Percentiles rank a stretch among this genome's conserved stretches.
Evolutionary conservation across 164 flowering plant genomes (phyloP).

Genomic region (Echeveria elegans): DNA sequence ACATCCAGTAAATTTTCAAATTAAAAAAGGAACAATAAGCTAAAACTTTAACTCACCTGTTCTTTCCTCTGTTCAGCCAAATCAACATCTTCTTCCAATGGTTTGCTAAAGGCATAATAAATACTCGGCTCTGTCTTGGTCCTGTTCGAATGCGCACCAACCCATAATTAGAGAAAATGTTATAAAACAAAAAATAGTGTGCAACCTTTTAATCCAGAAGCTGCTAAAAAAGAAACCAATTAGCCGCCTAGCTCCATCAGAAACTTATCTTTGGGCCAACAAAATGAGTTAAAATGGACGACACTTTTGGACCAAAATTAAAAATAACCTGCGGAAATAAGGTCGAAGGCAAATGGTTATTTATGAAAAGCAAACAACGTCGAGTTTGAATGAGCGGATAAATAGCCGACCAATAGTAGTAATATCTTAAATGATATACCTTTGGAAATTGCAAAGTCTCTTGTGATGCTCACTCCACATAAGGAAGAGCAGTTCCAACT

Average conservation of each 20-base stretch:
- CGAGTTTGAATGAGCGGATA: neutral
- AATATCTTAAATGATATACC: slow-evolving; percentile 27
- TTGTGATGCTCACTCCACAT: slow-evolving; percentile 94
- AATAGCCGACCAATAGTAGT: neutral
- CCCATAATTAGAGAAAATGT: slow-evolving; percentile 12
- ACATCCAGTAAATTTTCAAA: neutral
- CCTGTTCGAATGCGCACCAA: slow-evolving; percentile 36
- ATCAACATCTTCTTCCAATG: slow-evolving; percentile 62
- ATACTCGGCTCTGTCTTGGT: slow-evolving; percentile 86
- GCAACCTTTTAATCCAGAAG: slow-evolving; percentile 17
- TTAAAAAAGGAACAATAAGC: neutral
- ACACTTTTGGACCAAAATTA: slow-evolving; percentile 95
- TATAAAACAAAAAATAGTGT: slow-evolving; percentile 2
- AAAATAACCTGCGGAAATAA: slow-evolving; percentile 79
- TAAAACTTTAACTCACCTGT: slow-evolving; percentile 34
- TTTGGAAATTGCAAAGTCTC: slow-evolving; percentile 81
- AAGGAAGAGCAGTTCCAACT: slow-evolving; percentile 90
- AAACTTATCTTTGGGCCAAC: slow-evolving; percentile 96
- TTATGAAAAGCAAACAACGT: neutral
- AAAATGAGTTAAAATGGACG: slow-evolving; percentile 85
- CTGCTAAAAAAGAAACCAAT: slow-evolving; percentile 19
- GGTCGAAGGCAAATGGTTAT: neutral
- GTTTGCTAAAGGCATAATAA: slow-evolving; percentile 60
- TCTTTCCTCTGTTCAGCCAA: slow-evolving; percentile 53
- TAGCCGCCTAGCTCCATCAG: slow-evolving; percentile 39